Evolutionary conservation across 1,284 basidiomycete genomes (phyloP).

Genomic region (Calocybe gambosa): DNA sequence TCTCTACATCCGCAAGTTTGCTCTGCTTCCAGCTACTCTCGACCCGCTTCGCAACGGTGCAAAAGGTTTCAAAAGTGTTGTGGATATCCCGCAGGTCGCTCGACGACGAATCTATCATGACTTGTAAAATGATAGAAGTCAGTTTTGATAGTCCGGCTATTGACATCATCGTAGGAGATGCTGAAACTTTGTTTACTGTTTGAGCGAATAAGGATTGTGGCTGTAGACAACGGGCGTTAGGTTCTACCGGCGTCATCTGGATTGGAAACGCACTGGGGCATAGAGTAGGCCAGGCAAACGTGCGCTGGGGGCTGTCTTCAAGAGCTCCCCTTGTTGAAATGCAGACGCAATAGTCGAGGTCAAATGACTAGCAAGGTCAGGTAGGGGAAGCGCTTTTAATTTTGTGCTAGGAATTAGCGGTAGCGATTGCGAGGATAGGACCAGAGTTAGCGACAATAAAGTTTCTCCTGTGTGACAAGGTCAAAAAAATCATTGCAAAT

Average conservation of each 20-base stretch:
- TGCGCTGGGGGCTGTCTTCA: constrained; percentile 33
- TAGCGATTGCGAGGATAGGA: constrained; percentile 53
- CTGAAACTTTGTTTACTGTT: constrained; percentile 7
- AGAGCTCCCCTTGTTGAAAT: constrained; percentile 46
- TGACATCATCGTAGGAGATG: constrained; percentile 15
- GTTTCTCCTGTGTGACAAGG: constrained; percentile 14
- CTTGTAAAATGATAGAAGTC: constrained; percentile 13
- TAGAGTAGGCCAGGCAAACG: constrained; percentile 25
- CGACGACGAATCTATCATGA: constrained; percentile 12
- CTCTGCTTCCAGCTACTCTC: constrained; percentile 50
- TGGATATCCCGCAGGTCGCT: constrained; percentile 12
- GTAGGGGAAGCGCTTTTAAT: constrained; percentile 52
- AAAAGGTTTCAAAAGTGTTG: constrained; percentile 8
- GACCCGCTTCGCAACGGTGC: constrained; percentile 30
- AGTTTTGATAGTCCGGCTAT: constrained; percentile 17
- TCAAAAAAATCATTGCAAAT: constrained; percentile 2
- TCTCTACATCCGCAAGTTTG: constrained; percentile 30
- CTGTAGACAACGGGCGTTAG: neutral
- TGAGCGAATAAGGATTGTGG: constrained; percentile 6
- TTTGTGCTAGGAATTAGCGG: constrained; percentile 44
- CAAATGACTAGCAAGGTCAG: constrained; percentile 39
- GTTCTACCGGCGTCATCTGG: constrained; percentile 11
- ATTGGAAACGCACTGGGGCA: constrained; percentile 25
- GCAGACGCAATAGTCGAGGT: constrained; percentile 44
- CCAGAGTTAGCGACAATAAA: constrained; percentile 33